Percentiles rank a stretch among this genome's conserved stretches.
Evolutionary conservation across 148 eudicot genomes (phyloP).

Genomic region (Polygonum maritimum): DNA sequence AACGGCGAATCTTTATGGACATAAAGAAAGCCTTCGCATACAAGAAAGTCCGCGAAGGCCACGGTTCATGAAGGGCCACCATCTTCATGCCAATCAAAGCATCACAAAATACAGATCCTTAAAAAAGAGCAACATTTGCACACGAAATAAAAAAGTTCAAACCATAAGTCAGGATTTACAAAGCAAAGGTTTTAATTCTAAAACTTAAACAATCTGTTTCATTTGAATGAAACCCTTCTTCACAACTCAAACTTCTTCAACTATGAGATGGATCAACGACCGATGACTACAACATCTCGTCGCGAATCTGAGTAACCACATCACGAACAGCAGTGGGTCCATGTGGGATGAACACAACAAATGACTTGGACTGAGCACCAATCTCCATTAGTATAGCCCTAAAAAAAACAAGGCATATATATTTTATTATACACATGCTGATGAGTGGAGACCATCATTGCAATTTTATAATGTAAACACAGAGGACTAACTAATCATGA

Average conservation of each 20-base stretch:
- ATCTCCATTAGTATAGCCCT: no score
- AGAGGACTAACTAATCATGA: no score
- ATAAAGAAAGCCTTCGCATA: no score
- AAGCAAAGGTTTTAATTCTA: no score
- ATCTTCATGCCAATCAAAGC: neutral
- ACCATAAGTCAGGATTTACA: neutral
- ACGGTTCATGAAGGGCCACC: no score
- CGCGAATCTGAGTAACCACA: slow-evolving; percentile 29
- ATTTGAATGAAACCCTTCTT: neutral
- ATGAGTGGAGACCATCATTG: no score
- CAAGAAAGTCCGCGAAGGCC: no score
- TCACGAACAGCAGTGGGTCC: slow-evolving; percentile 39
- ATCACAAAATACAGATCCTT: neutral
- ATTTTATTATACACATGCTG: no score
- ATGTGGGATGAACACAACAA: slow-evolving; percentile 37
- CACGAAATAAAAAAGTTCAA: neutral
- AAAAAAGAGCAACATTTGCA: neutral
- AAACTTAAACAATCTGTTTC: neutral
- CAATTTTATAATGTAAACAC: no score
- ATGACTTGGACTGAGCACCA: slow-evolving; percentile 32
- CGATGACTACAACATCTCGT: slow-evolving; percentile 30
- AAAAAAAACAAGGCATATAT: no score
- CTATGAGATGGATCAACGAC: neutral
- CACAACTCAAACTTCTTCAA: neutral
- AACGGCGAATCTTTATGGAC: no score